These are phyloP conservation scores for Schizochytrium sp. DNA, from an alignment of 108 stramenopile species.

Conservation along the genomic window DNA sequence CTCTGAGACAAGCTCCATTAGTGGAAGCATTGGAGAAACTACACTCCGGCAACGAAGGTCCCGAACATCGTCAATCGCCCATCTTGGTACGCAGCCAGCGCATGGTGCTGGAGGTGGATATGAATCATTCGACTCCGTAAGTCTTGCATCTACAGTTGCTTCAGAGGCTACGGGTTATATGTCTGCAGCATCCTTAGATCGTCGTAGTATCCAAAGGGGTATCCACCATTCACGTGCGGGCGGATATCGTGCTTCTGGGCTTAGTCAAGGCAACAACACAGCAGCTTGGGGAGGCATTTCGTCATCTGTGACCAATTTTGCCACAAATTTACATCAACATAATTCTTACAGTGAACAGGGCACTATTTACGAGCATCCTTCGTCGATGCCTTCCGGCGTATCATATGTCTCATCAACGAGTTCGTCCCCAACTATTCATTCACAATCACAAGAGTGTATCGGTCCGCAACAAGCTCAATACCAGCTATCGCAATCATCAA, in stretches of 20 bases:
- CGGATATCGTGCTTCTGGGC: neutral
- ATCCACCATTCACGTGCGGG: neutral
- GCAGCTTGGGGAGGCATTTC: neutral
- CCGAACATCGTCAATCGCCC: neutral
- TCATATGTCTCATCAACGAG: too few relatives aligned
- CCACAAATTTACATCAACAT: neutral
- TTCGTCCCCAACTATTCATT: too few relatives aligned
- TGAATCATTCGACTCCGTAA: neutral
- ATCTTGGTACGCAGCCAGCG: neutral
- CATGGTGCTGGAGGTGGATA: neutral
- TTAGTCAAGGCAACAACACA: neutral
- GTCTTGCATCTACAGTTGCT: neutral
- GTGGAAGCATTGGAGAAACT: neutral
- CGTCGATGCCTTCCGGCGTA: too few relatives aligned
- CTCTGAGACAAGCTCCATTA: constrained; percentile 4
- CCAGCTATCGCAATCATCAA: neutral
- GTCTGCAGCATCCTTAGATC: neutral
- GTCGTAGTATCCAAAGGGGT: neutral
- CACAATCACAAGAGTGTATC: neutral
- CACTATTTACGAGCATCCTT: too few relatives aligned
- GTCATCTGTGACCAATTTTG: neutral
- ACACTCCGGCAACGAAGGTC: neutral
- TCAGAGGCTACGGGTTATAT: neutral
- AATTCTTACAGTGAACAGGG: neutral
- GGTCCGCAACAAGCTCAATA: neutral